Conservation (phyloP, 148 eudicot species). For the Cornus kousa region DNA sequence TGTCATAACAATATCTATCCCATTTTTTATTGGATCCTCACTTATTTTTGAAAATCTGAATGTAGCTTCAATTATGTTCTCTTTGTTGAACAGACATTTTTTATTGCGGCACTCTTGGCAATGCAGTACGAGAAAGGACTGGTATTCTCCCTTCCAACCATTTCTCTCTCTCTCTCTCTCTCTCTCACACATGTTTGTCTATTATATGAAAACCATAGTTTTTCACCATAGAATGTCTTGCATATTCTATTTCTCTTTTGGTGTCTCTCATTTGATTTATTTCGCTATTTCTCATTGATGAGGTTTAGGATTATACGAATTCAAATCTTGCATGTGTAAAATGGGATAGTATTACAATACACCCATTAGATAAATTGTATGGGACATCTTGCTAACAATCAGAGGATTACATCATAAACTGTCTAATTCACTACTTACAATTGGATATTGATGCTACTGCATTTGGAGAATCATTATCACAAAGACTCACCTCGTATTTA, state of each 20-base stretch:
- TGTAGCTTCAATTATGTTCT: conserved; percentile 14
- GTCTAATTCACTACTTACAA: too few species aligned
- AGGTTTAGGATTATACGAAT: too few species aligned
- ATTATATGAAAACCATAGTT: background rate
- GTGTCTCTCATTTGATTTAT: background rate
- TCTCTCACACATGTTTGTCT: background rate
- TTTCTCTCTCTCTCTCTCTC: conserved; percentile 12
- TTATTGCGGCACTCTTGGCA: conserved; percentile 96
- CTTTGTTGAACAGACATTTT: conserved; percentile 69
- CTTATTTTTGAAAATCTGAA: background rate
- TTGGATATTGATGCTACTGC: too few species aligned
- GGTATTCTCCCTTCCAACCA: conserved; percentile 47
- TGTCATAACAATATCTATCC: background rate
- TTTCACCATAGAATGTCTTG: background rate
- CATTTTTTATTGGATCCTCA: background rate
- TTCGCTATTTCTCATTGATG: background rate
- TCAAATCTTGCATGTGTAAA: too few species aligned
- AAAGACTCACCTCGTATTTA: too few species aligned
- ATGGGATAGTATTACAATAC: too few species aligned
- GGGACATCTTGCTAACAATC: background rate
- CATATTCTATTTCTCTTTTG: background rate
- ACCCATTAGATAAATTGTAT: background rate
- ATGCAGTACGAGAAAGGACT: conserved; percentile 87
- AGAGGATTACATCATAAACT: too few species aligned
- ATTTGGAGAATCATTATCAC: too few species aligned